phyloP scores from a whole-genome alignment of 2,329 filamentous ascomycete genomes.

The Scedosporium boydii region DNA sequence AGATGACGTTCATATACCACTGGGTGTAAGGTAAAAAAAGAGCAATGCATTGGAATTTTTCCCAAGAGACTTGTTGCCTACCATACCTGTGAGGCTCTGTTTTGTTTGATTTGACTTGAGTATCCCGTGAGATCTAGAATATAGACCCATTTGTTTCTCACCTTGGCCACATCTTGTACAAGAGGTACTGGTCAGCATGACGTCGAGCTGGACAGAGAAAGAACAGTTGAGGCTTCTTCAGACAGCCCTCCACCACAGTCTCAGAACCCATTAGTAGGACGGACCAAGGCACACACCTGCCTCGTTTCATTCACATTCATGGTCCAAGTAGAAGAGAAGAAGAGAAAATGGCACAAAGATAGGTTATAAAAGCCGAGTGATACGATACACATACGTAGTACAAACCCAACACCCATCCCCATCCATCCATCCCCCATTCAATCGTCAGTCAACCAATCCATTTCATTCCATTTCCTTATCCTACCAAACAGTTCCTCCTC shows the following conservation, averaged over 20 bases:
- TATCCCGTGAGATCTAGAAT: no score
- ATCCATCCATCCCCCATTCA: not conserved
- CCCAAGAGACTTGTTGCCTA: not conserved
- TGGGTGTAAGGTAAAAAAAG: conserved; percentile 4
- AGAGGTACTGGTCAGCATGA: no score
- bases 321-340: not conserved
- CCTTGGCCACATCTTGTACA: no score
- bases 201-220: no score
- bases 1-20: conserved; percentile 7
- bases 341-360: not conserved
- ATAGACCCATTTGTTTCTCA: no score
- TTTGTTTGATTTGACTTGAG: no score
- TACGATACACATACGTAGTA: not conserved
- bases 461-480: not conserved
- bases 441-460: not conserved
- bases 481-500: not conserved
- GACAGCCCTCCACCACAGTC: no score
- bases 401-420: not conserved
- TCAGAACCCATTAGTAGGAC: not conserved
- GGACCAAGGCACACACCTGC: no score
- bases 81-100: not conserved
- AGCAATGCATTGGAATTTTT: conserved; percentile 4
- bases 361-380: not conserved
- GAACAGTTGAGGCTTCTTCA: no score
- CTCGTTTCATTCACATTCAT: no score